Conservation (phyloP, 2,329 filamentous ascomycete genomes). For the Fusarium sp. region DNA sequence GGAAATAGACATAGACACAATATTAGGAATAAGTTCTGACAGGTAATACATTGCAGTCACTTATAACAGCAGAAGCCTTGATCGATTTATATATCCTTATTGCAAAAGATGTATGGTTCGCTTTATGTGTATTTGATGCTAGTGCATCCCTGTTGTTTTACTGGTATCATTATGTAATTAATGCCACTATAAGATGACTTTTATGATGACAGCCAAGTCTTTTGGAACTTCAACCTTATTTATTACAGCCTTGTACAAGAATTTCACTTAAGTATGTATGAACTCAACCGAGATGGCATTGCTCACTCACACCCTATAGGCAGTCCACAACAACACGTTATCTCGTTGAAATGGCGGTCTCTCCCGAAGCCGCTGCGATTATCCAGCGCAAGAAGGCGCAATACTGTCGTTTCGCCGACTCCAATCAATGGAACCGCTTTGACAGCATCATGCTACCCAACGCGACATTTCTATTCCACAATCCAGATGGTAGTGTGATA, state of each 20-base stretch:
- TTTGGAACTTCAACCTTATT: not conserved
- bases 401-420: conserved; percentile 22
- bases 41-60: no score
- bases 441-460: conserved; percentile 14
- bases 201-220: not conserved
- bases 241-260: not conserved
- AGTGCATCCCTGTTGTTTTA: accelerated
- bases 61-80: not conserved
- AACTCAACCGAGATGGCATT: accelerated
- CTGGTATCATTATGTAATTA: not conserved
- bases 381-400: conserved; percentile 28
- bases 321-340: not conserved
- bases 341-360: not conserved
- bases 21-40: no score
- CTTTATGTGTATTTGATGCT: accelerated
- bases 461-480: not conserved
- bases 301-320: accelerated
- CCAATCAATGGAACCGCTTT: conserved; percentile 21
- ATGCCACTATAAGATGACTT: not conserved
- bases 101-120: accelerated
- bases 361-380: not conserved
- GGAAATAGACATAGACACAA: no score
- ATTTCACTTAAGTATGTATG: accelerated
- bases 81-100: accelerated
- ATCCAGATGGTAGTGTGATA: not conserved